Conservation (phyloP, 257 asterid species). For the Solanum virginianum region DNA sequence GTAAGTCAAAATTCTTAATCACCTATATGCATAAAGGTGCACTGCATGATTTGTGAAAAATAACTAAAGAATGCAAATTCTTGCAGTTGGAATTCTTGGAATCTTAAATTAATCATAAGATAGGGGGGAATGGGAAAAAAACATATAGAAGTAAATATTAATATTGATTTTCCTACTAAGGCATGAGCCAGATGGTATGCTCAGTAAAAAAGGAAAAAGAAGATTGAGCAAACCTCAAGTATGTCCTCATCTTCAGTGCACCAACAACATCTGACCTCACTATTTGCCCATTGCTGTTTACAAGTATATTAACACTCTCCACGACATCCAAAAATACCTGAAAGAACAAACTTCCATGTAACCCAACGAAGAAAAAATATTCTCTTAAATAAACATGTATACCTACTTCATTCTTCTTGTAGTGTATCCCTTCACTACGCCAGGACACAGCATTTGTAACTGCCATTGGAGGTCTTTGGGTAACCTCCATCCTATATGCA, state of each 20-base stretch:
- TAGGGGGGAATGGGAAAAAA: background rate
- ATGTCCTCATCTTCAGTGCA: conserved; percentile 95
- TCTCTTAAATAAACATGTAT: background rate
- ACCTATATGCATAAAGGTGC: background rate
- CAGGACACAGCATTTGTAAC: conserved; percentile 99
- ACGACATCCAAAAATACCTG: conserved; percentile 99
- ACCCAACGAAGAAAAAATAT: conserved; percentile 1
- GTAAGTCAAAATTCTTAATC: background rate
- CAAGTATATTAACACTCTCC: conserved; percentile 98
- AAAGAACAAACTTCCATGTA: conserved; percentile 10
- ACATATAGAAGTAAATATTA: background rate
- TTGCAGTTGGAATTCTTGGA: background rate
- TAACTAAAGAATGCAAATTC: background rate
- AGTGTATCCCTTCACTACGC: conserved; percentile 98
- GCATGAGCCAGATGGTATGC: background rate
- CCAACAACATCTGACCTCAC: conserved; percentile 96
- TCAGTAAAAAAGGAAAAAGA: background rate
- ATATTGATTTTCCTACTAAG: background rate
- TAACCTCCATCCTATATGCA: conserved; percentile 97
- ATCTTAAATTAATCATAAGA: background rate
- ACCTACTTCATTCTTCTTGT: conserved; percentile 92
- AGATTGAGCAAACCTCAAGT: conserved; percentile 62
- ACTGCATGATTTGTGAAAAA: background rate
- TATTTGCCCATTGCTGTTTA: conserved; percentile 96
- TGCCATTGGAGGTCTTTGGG: conserved; percentile 99